Conservation (phyloP, 306 rosid genomes). For the Potentilla sterilis region DNA sequence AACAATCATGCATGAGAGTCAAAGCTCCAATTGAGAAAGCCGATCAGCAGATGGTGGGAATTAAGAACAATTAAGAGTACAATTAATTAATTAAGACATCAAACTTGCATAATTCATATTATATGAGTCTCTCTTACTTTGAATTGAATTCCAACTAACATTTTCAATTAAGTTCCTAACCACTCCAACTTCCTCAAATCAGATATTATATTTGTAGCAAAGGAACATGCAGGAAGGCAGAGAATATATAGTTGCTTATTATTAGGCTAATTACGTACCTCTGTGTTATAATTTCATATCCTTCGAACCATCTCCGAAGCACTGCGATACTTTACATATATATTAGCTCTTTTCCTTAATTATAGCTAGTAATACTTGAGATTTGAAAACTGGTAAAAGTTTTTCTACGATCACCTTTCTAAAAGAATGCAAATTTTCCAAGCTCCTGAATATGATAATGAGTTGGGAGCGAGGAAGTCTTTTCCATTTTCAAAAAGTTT, state of each 20-base stretch:
- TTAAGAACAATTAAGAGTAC: constrained; percentile 11
- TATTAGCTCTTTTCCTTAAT: background rate
- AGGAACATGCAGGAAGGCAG: background rate
- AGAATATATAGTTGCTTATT: background rate
- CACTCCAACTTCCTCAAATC: constrained; percentile 30
- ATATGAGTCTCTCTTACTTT: constrained; percentile 7
- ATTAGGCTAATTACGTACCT: background rate
- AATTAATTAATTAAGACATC: constrained; percentile 17
- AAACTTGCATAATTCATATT: background rate
- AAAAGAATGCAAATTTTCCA: background rate
- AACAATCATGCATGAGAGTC: constrained; percentile 11
- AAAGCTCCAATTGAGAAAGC: constrained; percentile 9
- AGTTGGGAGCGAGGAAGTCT: background rate
- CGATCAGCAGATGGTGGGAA: background rate
- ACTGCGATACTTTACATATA: background rate
- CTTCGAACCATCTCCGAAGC: background rate
- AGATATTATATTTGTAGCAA: background rate
- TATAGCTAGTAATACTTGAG: background rate
- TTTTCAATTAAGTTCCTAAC: constrained; percentile 19
- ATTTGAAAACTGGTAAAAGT: background rate
- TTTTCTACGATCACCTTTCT: background rate
- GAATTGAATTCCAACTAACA: constrained; percentile 25
- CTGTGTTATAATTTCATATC: background rate
- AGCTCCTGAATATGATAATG: background rate
- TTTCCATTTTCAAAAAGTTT: background rate